Percentiles rank a stretch among this genome's conserved stretches.
phyloP scores from a whole-genome alignment of 148 eudicot species.

The Rhododendron molle region DNA sequence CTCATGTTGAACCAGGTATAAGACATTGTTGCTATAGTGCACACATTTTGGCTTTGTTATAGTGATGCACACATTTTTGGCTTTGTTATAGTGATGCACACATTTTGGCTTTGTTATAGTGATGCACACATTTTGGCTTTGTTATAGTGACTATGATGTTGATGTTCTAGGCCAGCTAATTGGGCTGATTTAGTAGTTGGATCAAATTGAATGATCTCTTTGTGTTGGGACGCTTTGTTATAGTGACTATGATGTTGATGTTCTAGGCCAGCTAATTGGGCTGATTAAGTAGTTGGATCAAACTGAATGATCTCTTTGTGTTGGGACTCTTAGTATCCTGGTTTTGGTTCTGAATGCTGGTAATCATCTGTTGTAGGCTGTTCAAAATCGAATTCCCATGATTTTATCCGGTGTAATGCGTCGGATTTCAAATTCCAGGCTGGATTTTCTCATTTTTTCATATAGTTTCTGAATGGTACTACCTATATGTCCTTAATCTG shows the following conservation, averaged over 20 bases:
- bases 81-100: too few species aligned
- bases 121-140: too few species aligned
- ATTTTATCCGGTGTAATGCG: not conserved
- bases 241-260: not conserved
- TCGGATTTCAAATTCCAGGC: not conserved
- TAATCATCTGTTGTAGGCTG: not conserved
- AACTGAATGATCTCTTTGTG: not conserved
- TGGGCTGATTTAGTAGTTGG: too few species aligned
- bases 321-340: not conserved
- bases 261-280: not conserved
- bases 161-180: too few species aligned
- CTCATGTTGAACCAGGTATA: not conserved
- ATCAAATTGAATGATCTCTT: too few species aligned
- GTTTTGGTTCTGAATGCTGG: not conserved
- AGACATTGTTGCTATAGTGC: not conserved
- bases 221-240: too few species aligned
- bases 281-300: not conserved
- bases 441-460: not conserved
- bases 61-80: too few species aligned
- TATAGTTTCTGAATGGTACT: not conserved
- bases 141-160: too few species aligned
- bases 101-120: too few species aligned
- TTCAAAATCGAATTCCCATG: not conserved
- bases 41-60: not conserved
- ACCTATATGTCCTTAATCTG: not conserved